phyloP scores from a whole-genome alignment of 169 alveolate species.

The Eimeria necatrix region DNA sequence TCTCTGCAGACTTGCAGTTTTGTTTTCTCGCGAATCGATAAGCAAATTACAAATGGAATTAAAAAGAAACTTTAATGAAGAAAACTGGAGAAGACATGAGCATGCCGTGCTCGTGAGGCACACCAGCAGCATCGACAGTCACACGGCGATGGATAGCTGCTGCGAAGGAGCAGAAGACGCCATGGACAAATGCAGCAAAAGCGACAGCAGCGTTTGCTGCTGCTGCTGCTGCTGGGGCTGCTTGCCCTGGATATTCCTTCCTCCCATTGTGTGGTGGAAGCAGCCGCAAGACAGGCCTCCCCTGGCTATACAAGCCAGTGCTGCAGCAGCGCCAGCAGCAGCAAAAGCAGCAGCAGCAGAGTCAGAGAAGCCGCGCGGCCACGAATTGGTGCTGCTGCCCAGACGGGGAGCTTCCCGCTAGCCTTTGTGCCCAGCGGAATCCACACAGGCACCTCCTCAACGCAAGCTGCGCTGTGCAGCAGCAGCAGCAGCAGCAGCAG shows the following conservation, averaged over 20 bases:
- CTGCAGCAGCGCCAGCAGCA: neutral
- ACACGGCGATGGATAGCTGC: neutral
- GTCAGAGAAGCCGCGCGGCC: neutral
- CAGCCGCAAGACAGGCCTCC: too few relatives aligned
- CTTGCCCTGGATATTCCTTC: conserved; percentile 1
- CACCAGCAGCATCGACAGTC: conserved; percentile 39
- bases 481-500: conserved; percentile 31
- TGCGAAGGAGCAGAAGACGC: neutral
- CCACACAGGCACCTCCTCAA: neutral
- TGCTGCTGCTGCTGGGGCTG: conserved; percentile 34
- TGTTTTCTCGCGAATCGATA: too few relatives aligned
- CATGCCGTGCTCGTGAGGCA: neutral
- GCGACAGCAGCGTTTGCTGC: neutral
- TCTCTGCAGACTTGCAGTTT: too few relatives aligned
- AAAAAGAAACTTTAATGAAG: neutral
- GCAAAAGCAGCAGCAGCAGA: conserved; percentile 10
- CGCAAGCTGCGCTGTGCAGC: too few relatives aligned
- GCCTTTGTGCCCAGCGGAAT: neutral
- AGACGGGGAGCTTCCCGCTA: neutral
- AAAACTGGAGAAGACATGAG: neutral
- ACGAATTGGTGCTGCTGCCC: neutral
- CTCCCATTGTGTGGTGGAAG: neutral
- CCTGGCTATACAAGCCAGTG: too few relatives aligned
- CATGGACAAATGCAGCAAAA: too few relatives aligned
- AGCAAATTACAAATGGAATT: neutral